Conservation (phyloP, 2,329 filamentous ascomycete genomes). For the Orbilia ellipsospora region DNA sequence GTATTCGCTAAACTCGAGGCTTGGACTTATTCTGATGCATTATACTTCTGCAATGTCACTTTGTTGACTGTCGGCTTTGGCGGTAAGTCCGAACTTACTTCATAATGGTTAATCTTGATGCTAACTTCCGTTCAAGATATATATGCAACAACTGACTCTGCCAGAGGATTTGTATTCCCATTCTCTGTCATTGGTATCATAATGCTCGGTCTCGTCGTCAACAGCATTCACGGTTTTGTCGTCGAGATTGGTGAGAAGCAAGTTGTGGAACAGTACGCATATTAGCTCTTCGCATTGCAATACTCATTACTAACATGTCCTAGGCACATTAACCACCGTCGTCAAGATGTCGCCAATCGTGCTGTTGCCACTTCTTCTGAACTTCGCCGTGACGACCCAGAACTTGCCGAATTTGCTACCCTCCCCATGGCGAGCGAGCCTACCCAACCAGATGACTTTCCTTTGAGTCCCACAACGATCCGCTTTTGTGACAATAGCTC, state of each 20-base stretch:
- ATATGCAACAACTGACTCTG: slow-evolving; percentile 61
- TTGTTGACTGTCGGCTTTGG: slow-evolving; percentile 58
- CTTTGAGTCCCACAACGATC: slow-evolving; percentile 4
- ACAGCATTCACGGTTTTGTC: slow-evolving; percentile 73
- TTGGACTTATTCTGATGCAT: slow-evolving; percentile 80
- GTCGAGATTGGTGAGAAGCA: slow-evolving; percentile 57
- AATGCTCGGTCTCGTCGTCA: slow-evolving; percentile 84
- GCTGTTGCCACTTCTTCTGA: slow-evolving; percentile 43
- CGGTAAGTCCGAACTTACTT: slow-evolving; percentile 5
- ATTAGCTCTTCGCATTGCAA: not conserved
- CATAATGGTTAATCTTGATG: not conserved
- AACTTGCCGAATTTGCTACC: slow-evolving; percentile 21
- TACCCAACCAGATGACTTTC: not conserved
- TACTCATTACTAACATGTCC: not conserved
- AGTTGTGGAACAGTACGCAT: slow-evolving; percentile 42
- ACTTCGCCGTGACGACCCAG: slow-evolving; percentile 36
- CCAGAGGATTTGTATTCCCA: slow-evolving; percentile 80
- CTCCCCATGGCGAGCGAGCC: no score
- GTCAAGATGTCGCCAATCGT: slow-evolving; percentile 39
- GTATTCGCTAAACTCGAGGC: slow-evolving; percentile 78
- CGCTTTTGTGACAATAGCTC: not conserved
- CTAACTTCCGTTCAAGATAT: slow-evolving; percentile 34
- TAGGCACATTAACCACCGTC: slow-evolving; percentile 45
- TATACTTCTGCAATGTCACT: slow-evolving; percentile 80
- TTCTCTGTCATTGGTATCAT: slow-evolving; percentile 86